A percentile compares a stretch with the other conserved stretches of the same genome.
Conservation (phyloP, 257 asterid genomes). For the Gardenia jasminoides region DNA sequence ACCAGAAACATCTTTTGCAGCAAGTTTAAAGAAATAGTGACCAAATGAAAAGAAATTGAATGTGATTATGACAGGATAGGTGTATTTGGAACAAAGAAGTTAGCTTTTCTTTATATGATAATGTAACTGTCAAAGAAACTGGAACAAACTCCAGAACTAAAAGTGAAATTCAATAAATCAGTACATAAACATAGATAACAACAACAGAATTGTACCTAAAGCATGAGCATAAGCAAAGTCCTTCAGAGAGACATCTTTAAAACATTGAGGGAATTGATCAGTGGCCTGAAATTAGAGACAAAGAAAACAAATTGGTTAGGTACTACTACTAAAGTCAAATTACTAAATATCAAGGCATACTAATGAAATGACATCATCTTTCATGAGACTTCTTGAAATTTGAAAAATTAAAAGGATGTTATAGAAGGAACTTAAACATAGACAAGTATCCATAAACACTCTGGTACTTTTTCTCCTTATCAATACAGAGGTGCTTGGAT, state of each 20-base stretch:
- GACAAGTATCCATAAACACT: neutral
- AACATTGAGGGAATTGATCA: slow-evolving; percentile 37
- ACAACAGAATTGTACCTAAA: slow-evolving; percentile 34
- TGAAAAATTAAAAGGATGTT: neutral
- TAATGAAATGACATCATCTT: neutral
- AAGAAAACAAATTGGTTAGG: neutral
- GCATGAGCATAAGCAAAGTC: slow-evolving; percentile 68
- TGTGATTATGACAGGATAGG: neutral
- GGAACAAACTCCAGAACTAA: neutral
- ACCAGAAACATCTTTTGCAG: too few species aligned
- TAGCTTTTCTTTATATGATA: too few species aligned
- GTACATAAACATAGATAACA: neutral
- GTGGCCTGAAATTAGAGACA: slow-evolving; percentile 37
- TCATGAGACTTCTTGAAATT: neutral
- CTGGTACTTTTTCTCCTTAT: neutral
- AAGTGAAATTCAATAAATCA: neutral
- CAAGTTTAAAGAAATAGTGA: too few species aligned
- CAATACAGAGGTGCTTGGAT: neutral
- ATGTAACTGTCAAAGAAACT: neutral
- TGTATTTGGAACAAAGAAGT: neutral
- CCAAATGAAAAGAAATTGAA: neutral
- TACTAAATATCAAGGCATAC: neutral
- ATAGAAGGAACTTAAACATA: neutral
- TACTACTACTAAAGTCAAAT: neutral
- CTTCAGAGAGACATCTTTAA: slow-evolving; percentile 36